A percentile compares a stretch with the other conserved stretches of the same genome.
phyloP scores from a whole-genome alignment of 2,329 filamentous ascomycete species.

The Pleochaeta shiraiana region DNA sequence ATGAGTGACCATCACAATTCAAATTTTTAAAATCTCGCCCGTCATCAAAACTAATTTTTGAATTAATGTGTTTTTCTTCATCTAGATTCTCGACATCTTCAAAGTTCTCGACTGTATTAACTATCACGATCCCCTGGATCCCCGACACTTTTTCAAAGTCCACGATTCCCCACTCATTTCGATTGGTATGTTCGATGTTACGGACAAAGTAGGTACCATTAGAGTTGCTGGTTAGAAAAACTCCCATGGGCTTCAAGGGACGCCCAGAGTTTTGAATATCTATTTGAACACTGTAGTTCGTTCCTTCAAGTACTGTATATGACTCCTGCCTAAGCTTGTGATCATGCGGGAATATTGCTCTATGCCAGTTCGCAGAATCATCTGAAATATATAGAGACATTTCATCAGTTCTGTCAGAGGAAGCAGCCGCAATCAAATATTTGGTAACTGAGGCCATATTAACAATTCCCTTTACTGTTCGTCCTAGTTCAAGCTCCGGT shows the following conservation, averaged over 20 bases:
- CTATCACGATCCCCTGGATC: conserved; percentile 79
- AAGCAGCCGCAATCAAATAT: conserved; percentile 65
- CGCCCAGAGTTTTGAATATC: conserved; percentile 54
- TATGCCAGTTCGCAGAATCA: conserved; percentile 71
- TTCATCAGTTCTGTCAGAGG: conserved; percentile 62
- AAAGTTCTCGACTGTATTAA: conserved; percentile 78
- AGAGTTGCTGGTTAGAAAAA: conserved; percentile 87
- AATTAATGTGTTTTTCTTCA: conserved; percentile 45
- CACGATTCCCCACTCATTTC: conserved; percentile 50
- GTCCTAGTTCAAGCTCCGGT: conserved; percentile 50
- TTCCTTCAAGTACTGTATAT: conserved; percentile 88
- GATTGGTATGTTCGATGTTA: conserved; percentile 84
- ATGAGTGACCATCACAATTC: conserved; percentile 36
- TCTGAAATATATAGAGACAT: conserved; percentile 79
- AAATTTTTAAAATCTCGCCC: conserved; percentile 65
- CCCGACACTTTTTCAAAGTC: conserved; percentile 89
- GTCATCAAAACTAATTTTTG: conserved; percentile 86
- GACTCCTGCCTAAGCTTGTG: conserved; percentile 66
- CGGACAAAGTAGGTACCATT: conserved; percentile 91
- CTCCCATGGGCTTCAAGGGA: conserved; percentile 52
- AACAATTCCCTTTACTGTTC: conserved; percentile 57
- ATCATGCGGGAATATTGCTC: conserved; percentile 66
- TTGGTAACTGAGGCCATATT: conserved; percentile 71
- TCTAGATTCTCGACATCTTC: conserved; percentile 41
- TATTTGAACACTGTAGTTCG: conserved; percentile 93